phyloP scores from a whole-genome alignment of 169 alveolate genomes.

The Cryptosporidium tyzzeri region DNA sequence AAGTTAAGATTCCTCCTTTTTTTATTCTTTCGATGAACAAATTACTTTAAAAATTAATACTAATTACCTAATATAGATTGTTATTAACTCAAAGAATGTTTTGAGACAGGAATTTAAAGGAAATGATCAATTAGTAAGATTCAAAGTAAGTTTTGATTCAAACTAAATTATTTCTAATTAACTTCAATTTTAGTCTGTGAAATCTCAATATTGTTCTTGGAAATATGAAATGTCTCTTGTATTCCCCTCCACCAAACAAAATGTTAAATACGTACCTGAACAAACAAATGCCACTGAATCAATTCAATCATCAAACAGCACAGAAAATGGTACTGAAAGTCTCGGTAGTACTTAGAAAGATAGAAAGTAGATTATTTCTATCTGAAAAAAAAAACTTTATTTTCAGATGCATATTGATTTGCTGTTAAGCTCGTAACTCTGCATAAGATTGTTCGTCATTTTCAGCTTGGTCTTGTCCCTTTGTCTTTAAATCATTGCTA shows the following conservation, averaged over 20 bases:
- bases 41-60: neutral
- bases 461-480: too few species aligned
- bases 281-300: neutral
- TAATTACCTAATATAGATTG: slow-evolving; percentile 9
- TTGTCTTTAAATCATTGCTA: too few species aligned
- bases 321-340: slow-evolving; percentile 10
- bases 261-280: slow-evolving; percentile 41
- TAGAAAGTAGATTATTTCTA: neutral
- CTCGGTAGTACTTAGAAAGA: neutral
- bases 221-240: slow-evolving; percentile 63
- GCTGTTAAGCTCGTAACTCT: neutral
- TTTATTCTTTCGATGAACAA: neutral
- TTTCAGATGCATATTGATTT: neutral
- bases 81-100: slow-evolving; percentile 40
- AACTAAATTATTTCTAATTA: neutral
- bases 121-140: slow-evolving; percentile 4
- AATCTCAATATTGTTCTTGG: slow-evolving; percentile 48
- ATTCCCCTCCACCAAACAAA: slow-evolving; percentile 36
- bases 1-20: slow-evolving; percentile 1
- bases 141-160: slow-evolving; percentile 31
- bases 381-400: neutral
- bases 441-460: neutral
- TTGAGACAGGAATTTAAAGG: slow-evolving; percentile 47
- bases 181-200: slow-evolving; percentile 28
- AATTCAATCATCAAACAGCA: neutral